A percentile compares a stretch with the other conserved stretches of the same genome.
Evolutionary conservation across 495 filamentous ascomycete species (phyloP).

Genomic region (Trichoderma erinaceum): DNA sequence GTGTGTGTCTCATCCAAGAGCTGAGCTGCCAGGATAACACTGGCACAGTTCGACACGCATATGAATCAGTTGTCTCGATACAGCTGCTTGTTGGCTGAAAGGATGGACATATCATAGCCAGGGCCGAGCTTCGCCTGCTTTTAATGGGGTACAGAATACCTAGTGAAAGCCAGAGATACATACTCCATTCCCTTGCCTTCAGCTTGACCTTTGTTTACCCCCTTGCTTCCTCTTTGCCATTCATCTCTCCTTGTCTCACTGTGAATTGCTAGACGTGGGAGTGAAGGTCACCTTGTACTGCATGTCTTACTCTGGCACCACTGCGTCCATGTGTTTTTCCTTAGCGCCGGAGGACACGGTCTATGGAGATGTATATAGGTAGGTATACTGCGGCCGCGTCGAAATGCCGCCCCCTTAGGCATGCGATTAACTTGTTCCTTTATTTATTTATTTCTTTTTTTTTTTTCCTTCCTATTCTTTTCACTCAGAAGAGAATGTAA

Average conservation of each 20-base stretch:
- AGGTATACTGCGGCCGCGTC: background rate
- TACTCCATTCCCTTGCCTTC: background rate
- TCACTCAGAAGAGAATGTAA: too few relatives aligned
- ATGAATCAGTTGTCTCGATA: background rate
- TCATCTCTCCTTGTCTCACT: background rate
- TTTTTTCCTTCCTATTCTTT: background rate
- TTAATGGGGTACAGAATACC: background rate
- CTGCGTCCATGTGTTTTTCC: background rate
- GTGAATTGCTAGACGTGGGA: background rate
- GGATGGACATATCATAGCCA: background rate
- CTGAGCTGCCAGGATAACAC: background rate
- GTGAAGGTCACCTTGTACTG: background rate
- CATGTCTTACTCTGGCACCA: background rate
- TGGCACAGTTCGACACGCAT: background rate
- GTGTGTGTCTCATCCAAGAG: background rate
- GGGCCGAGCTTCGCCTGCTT: background rate
- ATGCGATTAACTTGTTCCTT: too few relatives aligned
- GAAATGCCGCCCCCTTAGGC: too few relatives aligned
- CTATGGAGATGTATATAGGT: background rate
- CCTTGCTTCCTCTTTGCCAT: background rate
- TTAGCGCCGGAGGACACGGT: background rate
- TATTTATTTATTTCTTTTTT: too few relatives aligned
- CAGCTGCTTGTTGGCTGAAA: background rate
- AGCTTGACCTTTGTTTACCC: background rate
- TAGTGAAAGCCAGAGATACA: background rate